Percentiles rank a stretch among this genome's conserved stretches.
Conservation (phyloP, 2,329 filamentous ascomycete genomes). For the Aspergillus sp. region DNA sequence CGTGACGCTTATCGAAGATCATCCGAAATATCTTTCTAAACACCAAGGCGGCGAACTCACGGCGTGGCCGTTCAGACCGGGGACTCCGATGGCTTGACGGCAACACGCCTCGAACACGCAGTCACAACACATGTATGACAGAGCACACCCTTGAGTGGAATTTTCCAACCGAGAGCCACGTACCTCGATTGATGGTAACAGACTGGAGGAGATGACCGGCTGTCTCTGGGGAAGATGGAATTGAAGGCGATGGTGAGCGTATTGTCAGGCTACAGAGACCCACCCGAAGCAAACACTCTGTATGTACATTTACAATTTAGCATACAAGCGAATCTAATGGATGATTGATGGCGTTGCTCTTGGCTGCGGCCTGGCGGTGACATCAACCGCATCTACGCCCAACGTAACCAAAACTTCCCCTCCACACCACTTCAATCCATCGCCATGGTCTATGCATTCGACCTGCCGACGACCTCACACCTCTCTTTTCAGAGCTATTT, state of each 20-base stretch:
- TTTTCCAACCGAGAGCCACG: not conserved
- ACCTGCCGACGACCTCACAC: slow-evolving; percentile 85
- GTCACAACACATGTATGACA: not conserved
- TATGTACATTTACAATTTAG: not conserved
- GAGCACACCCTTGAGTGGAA: not conserved
- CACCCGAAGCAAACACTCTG: not conserved
- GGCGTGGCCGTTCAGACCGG: not conserved
- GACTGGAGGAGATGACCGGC: not conserved
- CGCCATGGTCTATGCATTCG: slow-evolving; percentile 86
- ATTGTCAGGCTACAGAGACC: slow-evolving; percentile 1
- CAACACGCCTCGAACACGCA: not conserved
- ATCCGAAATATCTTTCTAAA: not conserved
- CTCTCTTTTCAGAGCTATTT: slow-evolving; percentile 81
- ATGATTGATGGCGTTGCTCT: slow-evolving; percentile 7
- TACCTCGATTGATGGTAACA: not conserved
- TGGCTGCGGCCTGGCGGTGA: slow-evolving; percentile 27
- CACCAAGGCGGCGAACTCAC: not conserved
- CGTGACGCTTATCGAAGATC: not conserved
- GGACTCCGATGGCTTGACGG: not conserved
- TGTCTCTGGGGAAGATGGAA: not conserved
- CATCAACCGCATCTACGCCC: slow-evolving; percentile 24
- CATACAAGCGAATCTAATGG: not conserved
- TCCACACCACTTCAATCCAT: slow-evolving; percentile 14
- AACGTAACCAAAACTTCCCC: slow-evolving; percentile 20
- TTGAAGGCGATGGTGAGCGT: not conserved